Base-by-base conservation (phyloP, 352 stramenopile species). In the Phytopythium aichiense region DNA sequence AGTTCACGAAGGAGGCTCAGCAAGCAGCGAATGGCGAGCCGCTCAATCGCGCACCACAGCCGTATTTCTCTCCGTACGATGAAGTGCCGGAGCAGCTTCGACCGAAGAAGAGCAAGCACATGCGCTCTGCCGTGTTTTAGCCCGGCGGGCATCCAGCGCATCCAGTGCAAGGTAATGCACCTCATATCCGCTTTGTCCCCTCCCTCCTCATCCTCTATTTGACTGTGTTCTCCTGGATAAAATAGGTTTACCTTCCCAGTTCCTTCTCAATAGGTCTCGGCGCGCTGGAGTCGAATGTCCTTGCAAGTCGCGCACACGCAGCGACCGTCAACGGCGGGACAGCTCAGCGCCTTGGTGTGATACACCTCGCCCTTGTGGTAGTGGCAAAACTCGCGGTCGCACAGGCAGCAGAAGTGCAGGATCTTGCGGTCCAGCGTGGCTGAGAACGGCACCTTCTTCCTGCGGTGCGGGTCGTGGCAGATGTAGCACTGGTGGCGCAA, bases 381-480 rank as follows among this genome's bases (percentile, higher is more conserved):
- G 43, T 92, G 84, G 55, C 86, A 94, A 63, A 94, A 94, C 60
- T 92, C 79, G 33, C 69, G 76, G 56, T 94, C 82, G 66, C 86
- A 94, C 11, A 86, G 66, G 1, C 69, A 91, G 73, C 86, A 94
- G 42, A 89, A 92, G 70, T 94, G 86, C 63, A 94, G 68, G 55
- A 92, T 90, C 11, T 70, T 76, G 18, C 79, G 72, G 49, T 94
- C 79, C 23, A 92, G 68, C 23, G 70, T 87, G 1, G 82, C 81
- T 13, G 68, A 80, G 62, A 91, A 84, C 35, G 81, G 77, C 58
- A 89, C 66, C 18, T 77, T 81, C 65, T 91, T 92, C 69, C 77
- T 84, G 66, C 78, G 76, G 25, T 64, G 65, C 2, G 80, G 72
- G 43, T 91, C 77, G 49, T 80, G 76, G 57, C 86, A 94, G 23